Conservation (phyloP, 352 stramenopile species). For the Phytophthora foliorum region DNA sequence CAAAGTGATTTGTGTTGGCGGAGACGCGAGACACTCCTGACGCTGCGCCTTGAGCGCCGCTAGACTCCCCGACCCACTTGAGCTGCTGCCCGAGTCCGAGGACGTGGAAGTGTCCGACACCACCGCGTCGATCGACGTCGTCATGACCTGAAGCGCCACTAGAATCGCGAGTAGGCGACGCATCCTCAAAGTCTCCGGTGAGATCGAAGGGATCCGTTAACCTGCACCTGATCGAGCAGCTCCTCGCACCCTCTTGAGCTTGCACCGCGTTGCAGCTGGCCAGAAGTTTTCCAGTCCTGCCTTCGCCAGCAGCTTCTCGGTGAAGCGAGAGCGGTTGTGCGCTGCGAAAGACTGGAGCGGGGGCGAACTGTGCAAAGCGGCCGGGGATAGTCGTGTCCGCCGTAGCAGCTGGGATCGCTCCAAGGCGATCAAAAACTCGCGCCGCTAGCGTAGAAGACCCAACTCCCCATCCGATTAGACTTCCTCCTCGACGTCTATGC, state of each 20-base stretch:
- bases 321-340: constrained; percentile 27
- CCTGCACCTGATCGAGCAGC: constrained; percentile 13
- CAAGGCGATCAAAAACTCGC: constrained; percentile 2
- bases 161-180: constrained; percentile 16
- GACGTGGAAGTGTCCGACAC: background rate
- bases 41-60: constrained; percentile 34
- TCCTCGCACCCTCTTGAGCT: constrained; percentile 2
- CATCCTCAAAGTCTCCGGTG: constrained; percentile 17
- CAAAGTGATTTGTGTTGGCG: constrained; percentile 31
- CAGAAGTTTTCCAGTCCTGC: background rate
- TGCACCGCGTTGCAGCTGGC: background rate
- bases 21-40: constrained; percentile 35
- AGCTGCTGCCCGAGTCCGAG: constrained; percentile 4
- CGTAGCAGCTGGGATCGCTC: constrained; percentile 29
- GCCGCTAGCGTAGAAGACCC: constrained; percentile 10
- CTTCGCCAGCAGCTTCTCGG: constrained; percentile 27
- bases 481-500: constrained; percentile 27
- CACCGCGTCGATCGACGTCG: background rate
- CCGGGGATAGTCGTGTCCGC: constrained; percentile 27
- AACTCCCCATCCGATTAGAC: constrained; percentile 29
- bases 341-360: constrained; percentile 24
- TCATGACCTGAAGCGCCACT: constrained; percentile 19
- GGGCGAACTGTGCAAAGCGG: constrained; percentile 20
- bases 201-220: background rate
- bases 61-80: constrained; percentile 23